Evolutionary conservation across 2,329 filamentous ascomycete genomes (phyloP).

Genomic region (Aspergillus phoenicis): DNA sequence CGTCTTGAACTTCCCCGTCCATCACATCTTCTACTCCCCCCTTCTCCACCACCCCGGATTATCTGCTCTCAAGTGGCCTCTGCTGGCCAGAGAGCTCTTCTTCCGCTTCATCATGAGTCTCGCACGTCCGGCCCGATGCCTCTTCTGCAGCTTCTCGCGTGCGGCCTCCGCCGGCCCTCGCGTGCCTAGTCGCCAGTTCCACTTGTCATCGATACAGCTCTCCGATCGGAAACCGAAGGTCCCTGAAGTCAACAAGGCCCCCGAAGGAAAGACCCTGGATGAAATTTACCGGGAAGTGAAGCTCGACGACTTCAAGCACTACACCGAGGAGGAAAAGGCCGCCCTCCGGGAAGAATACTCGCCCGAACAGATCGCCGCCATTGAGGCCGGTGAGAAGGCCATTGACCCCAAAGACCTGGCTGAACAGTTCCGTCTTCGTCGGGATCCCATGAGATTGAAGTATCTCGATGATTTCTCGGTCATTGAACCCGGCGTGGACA

Average conservation of each 20-base stretch:
- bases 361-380: constrained; percentile 75
- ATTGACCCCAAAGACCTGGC: constrained; percentile 75
- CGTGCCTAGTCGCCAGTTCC: constrained; percentile 53
- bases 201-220: constrained; percentile 45
- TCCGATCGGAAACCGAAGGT: constrained; percentile 43
- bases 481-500: constrained; percentile 77
- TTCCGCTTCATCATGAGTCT: constrained; percentile 49
- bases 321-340: constrained; percentile 67
- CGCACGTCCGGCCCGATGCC: constrained; percentile 52
- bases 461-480: constrained; percentile 83
- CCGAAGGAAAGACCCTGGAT: constrained; percentile 24
- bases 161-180: constrained; percentile 41
- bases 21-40: constrained; percentile 5
- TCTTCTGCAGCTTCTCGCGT: constrained; percentile 53
- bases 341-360: constrained; percentile 71
- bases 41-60: constrained; percentile 1
- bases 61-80: constrained; percentile 25
- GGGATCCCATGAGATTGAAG: constrained; percentile 70
- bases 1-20: constrained; percentile 13
- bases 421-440: constrained; percentile 70
- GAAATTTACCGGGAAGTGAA: constrained; percentile 27
- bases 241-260: constrained; percentile 10
- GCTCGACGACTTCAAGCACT: constrained; percentile 54
- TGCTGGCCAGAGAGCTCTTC: constrained; percentile 33
- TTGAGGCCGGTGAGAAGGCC: constrained; percentile 77